Conservation (phyloP, 768 basidiomycete genomes). For the Auricularia sp. region DNA sequence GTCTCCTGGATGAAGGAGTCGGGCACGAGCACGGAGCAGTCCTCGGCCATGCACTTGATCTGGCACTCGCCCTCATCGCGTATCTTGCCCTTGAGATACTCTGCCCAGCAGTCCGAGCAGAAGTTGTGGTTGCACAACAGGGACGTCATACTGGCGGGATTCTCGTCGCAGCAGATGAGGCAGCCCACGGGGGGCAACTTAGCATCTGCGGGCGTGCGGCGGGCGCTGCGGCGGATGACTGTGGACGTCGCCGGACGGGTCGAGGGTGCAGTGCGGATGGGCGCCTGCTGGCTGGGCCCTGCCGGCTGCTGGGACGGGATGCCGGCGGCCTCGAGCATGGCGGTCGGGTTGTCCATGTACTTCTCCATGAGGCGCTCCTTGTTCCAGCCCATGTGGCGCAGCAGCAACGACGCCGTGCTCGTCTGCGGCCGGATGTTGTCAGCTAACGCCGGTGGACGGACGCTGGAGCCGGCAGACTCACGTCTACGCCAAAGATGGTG, state of each 20-base stretch:
- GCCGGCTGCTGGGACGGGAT: constrained; percentile 21
- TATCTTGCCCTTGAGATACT: constrained; percentile 72
- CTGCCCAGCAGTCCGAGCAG: constrained; percentile 75
- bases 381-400: constrained; percentile 88
- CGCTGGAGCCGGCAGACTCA: constrained; percentile 30
- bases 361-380: constrained; percentile 92
- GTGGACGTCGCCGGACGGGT: constrained; percentile 25
- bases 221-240: constrained; percentile 13
- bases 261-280: constrained; percentile 26
- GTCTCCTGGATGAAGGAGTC: constrained; percentile 51
- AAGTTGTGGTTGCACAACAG: constrained; percentile 79
- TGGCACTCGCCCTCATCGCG: constrained; percentile 66
- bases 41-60: constrained; percentile 74
- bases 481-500: constrained; percentile 81
- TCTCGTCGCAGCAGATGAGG: constrained; percentile 87
- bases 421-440: constrained; percentile 28
- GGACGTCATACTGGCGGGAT: constrained; percentile 44
- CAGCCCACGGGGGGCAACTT: constrained; percentile 57
- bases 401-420: constrained; percentile 61
- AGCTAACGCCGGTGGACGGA: constrained; percentile 1
- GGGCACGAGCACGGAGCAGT: constrained; percentile 53
- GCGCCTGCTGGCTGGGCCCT: constrained; percentile 18
- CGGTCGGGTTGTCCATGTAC: constrained; percentile 86
- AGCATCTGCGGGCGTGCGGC: constrained; percentile 17
- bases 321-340: constrained; percentile 67